These are phyloP conservation scores for Neurospora africana DNA, from an alignment of 495 filamentous ascomycete genomes.

Conservation along the genomic window DNA sequence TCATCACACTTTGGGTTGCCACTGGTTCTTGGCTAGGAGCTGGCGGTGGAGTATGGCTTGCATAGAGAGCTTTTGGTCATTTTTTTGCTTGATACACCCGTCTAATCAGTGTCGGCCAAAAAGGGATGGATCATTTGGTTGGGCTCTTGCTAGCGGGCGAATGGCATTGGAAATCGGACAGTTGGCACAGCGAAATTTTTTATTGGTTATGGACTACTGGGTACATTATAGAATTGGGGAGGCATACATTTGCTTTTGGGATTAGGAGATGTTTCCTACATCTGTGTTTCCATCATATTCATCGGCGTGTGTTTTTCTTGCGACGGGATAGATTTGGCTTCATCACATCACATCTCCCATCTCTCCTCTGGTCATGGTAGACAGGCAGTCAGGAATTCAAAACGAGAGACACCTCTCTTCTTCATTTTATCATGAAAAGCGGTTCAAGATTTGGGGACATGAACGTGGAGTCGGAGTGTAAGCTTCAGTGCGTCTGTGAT, in stretches of 20 bases:
- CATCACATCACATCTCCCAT: not conserved
- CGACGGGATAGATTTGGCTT: not conserved
- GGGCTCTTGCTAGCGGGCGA: not conserved
- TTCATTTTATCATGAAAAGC: not conserved
- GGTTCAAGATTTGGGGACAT: not conserved
- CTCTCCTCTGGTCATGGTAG: not conserved
- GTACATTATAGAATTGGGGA: not conserved
- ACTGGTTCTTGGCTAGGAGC: not conserved
- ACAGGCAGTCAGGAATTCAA: not conserved
- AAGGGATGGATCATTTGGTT: not conserved
- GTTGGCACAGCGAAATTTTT: slow-evolving; percentile 1
- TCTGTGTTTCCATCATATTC: not conserved
- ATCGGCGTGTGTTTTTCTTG: not conserved
- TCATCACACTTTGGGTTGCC: not conserved
- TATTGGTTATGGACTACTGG: slow-evolving; percentile 1
- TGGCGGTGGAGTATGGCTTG: not conserved
- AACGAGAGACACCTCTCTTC: not conserved
- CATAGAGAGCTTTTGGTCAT: not conserved
- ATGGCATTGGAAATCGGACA: slow-evolving; percentile 3
- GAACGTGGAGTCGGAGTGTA: not conserved
- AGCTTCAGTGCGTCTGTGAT: not conserved
- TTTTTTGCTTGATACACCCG: not conserved
- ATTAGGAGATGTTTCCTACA: not conserved
- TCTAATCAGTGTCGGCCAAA: slow-evolving; percentile 4
- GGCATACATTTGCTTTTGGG: not conserved